These are phyloP conservation scores for Cystobasidiaceae sp. DNA, from an alignment of 1,284 basidiomycete species.

Conservation along the genomic window DNA sequence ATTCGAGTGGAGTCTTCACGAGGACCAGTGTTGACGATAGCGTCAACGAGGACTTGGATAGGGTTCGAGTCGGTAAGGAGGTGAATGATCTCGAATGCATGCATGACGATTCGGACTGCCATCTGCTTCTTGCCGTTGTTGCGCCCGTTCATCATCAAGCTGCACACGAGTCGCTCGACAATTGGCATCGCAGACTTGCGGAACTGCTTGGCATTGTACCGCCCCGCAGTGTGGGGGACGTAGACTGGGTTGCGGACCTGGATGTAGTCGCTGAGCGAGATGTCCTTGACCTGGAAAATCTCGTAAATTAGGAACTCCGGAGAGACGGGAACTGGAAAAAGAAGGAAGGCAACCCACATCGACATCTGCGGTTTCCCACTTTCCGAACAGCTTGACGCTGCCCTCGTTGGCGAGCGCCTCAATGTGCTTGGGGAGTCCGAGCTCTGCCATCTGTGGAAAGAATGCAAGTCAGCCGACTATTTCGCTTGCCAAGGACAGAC, in stretches of 20 bases:
- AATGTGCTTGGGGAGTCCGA: slow-evolving; percentile 22
- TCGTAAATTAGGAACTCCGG: no score
- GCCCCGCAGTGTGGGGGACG: slow-evolving; percentile 74
- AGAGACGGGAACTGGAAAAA: no score
- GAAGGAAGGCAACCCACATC: no score
- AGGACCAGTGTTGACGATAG: slow-evolving; percentile 99
- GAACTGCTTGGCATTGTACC: slow-evolving; percentile 99
- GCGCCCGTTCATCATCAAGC: slow-evolving; percentile 99
- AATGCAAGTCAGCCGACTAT: no score
- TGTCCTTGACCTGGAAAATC: slow-evolving; percentile 90
- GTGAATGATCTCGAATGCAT: slow-evolving; percentile 99
- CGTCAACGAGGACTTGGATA: slow-evolving; percentile 88
- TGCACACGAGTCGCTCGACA: slow-evolving; percentile 97
- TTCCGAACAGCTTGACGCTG: slow-evolving; percentile 83
- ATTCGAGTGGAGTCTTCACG: slow-evolving; percentile 99
- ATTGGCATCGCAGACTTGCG: slow-evolving; percentile 99
- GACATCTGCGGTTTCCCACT: slow-evolving; percentile 87
- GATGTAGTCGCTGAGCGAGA: slow-evolving; percentile 97
- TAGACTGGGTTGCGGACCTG: slow-evolving; percentile 98
- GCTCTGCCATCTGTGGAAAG: slow-evolving; percentile 17
- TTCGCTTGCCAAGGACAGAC: no score
- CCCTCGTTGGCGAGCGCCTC: slow-evolving; percentile 37
- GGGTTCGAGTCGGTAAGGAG: slow-evolving; percentile 99
- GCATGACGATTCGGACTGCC: slow-evolving; percentile 98
- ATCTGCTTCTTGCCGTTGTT: slow-evolving; percentile 99